A percentile compares a stretch with the other conserved stretches of the same genome.
These are phyloP conservation scores for Mycena crocata DNA, from an alignment of 768 basidiomycete genomes.

Conservation along the genomic window DNA sequence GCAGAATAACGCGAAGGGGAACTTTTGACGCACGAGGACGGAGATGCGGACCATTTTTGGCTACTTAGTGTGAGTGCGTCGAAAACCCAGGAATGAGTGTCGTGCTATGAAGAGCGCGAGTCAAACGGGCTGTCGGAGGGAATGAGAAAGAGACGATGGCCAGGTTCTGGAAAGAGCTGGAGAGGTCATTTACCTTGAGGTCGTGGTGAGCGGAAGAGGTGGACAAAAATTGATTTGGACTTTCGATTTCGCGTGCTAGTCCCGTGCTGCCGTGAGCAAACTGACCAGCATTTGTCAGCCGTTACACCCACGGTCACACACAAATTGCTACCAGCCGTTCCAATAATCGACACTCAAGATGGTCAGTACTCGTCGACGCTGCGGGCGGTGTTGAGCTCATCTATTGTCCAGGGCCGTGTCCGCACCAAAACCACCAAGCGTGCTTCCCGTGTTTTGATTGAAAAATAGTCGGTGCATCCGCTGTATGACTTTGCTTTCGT, in stretches of 20 bases:
- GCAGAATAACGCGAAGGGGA: constrained; percentile 33
- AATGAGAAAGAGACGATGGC: constrained; percentile 32
- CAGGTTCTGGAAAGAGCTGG: constrained; percentile 38
- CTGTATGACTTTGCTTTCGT: background rate
- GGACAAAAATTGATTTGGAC: constrained; percentile 7
- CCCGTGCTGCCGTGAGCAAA: no score
- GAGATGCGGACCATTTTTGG: constrained; percentile 89
- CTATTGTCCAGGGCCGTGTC: constrained; percentile 87
- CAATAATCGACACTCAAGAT: constrained; percentile 34
- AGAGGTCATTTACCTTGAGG: constrained; percentile 60
- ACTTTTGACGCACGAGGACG: constrained; percentile 80
- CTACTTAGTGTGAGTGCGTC: constrained; percentile 40
- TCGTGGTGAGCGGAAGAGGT: constrained; percentile 28
- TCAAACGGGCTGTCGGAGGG: constrained; percentile 67
- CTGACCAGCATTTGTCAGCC: no score
- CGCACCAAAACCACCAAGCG: constrained; percentile 99
- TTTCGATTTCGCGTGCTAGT: no score
- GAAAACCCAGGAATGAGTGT: constrained; percentile 83
- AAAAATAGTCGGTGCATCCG: constrained; percentile 87
- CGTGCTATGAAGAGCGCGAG: constrained; percentile 85
- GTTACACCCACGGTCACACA: background rate
- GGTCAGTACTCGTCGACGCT: constrained; percentile 25
- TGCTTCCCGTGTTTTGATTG: constrained; percentile 98
- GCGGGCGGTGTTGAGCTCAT: constrained; percentile 17
- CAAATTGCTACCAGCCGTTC: no score